Conservation (phyloP, 2,329 filamentous ascomycete genomes). For the Calonectria henricotiae region DNA sequence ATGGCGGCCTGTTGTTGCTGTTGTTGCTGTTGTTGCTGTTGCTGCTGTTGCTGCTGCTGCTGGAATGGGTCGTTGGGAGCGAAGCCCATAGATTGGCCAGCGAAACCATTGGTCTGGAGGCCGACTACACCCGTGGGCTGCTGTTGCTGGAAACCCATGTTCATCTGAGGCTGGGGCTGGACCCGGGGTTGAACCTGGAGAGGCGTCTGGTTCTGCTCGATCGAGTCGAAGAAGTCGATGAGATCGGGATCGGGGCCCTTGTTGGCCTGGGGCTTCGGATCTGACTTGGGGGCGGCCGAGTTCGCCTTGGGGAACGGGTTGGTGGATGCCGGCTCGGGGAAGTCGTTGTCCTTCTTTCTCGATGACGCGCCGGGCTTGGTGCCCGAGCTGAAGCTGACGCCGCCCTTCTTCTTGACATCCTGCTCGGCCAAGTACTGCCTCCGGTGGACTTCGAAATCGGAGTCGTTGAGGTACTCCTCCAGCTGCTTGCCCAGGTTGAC, state of each 20-base stretch:
- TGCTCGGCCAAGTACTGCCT: constrained; percentile 93
- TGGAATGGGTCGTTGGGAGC: constrained; percentile 56
- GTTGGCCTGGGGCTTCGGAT: constrained; percentile 65
- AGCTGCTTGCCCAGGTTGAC: constrained; percentile 91
- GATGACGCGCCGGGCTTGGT: constrained; percentile 54
- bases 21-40: constrained; percentile 59
- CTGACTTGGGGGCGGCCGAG: constrained; percentile 55
- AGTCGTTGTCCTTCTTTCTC: constrained; percentile 58
- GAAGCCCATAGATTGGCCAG: constrained; percentile 56
- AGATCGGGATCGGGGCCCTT: constrained; percentile 83
- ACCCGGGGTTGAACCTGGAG: constrained; percentile 65
- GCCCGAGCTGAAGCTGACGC: constrained; percentile 48
- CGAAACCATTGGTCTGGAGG: constrained; percentile 49
- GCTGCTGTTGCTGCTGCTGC: constrained; percentile 50
- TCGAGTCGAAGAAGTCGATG: constrained; percentile 96
- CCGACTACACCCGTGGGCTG: constrained; percentile 51
- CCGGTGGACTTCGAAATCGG: constrained; percentile 94
- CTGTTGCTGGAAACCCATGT: constrained; percentile 54
- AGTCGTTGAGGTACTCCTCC: constrained; percentile 94
- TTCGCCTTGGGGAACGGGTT: constrained; percentile 61
- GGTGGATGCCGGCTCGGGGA: constrained; percentile 61
- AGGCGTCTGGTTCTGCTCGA: constrained; percentile 88
- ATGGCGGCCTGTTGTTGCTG: constrained; percentile 52
- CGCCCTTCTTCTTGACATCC: constrained; percentile 76
- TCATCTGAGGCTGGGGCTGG: constrained; percentile 33